These are phyloP conservation scores for Acanthamoeba royreba DNA, from an alignment of 208 protist genomes.

Conservation along the genomic window DNA sequence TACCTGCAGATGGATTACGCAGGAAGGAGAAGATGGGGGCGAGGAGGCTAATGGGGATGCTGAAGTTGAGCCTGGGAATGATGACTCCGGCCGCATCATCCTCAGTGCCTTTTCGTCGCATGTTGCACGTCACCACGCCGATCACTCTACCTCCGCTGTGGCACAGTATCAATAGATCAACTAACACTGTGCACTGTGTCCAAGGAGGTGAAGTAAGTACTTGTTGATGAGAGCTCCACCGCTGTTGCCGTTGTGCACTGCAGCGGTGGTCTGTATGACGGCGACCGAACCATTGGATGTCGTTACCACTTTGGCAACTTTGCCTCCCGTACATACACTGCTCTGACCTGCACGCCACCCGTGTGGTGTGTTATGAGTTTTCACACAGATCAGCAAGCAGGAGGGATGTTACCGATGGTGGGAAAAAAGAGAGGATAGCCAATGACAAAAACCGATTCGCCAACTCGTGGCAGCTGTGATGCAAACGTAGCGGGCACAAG, in stretches of 20 bases:
- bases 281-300: neutral
- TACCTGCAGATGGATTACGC: neutral
- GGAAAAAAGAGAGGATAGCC: conserved; percentile 2
- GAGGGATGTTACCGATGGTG: neutral
- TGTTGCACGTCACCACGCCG: conserved; percentile 29
- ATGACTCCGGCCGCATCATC: neutral
- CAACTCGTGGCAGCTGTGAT: neutral
- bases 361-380: neutral
- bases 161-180: neutral
- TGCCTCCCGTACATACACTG: neutral
- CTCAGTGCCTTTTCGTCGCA: neutral
- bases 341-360: neutral
- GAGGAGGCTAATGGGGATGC: neutral
- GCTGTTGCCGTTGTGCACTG: neutral
- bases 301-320: neutral
- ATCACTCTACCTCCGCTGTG: neutral
- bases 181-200: neutral
- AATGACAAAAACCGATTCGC: neutral
- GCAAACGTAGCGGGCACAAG: neutral
- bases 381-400: neutral
- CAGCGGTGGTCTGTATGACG: neutral
- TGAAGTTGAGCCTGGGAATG: conserved; percentile 17
- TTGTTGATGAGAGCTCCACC: neutral
- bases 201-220: neutral
- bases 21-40: neutral